Base-by-base conservation (phyloP, 192 early-diverging fungal species). In the Entomortierella lignicola region DNA sequence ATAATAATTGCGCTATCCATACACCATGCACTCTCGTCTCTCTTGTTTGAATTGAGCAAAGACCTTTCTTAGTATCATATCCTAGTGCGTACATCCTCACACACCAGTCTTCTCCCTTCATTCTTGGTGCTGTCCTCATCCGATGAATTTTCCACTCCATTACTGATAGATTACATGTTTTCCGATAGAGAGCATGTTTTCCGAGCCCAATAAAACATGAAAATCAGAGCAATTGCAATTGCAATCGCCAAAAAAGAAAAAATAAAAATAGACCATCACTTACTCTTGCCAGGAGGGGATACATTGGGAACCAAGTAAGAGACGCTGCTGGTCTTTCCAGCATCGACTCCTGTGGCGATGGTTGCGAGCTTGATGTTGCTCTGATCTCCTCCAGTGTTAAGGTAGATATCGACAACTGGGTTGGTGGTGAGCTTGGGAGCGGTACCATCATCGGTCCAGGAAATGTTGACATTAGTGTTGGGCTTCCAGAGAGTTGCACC, bases 201-300 rank as follows among this genome's bases (percentile, higher is more conserved):
- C 34, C 34, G 34, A 37, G 34, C 34, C 34, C 34, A 37, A 37
- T 7, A 10, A 7, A 37, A 7, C 10, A 4, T 37, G 34, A 37
- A 10, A 10, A 37, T 4, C 34, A 37, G 34, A 7, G 34, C 34
- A 37, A 37, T 37, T 37, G 34, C 34, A 37, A 37, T 37, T 37
- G 34, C 34, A 37, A 37, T n/a, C 34, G 34, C 4, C 34, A 37
- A 37, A 37, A 10, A 7, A 4, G 34, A 4, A 37, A 37, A 10
- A 7, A 37, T 37, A n/a, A 25, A 20, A 34, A 5, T 52, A 58
- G 23, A 11, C n/a, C 13, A 23, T 57, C 6, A 77, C 74, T 60
- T 77, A 77, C 74, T 69, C 66, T 69, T 62, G 47, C 74, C 74
- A 41, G 67, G 60, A 34, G 74, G 74, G 12, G 54, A 41, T 34